phyloP scores from a whole-genome alignment of 768 basidiomycete genomes.

The Pleurotus citrinopileatus region DNA sequence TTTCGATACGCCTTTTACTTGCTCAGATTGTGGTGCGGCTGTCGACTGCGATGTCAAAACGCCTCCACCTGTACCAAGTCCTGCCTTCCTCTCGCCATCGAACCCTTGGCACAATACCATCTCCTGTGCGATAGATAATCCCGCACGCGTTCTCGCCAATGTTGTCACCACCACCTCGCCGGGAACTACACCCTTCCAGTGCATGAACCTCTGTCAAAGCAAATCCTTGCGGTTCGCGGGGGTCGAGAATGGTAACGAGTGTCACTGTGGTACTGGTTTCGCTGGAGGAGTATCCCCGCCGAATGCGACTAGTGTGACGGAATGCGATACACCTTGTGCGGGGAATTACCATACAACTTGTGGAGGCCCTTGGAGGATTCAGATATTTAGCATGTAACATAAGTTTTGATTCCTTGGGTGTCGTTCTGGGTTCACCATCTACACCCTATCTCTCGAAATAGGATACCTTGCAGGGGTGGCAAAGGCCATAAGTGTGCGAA shows the following conservation, averaged over 20 bases:
- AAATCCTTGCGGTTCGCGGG: slow-evolving; percentile 6
- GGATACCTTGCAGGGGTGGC: slow-evolving; percentile 5
- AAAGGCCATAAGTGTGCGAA: slow-evolving; percentile 3
- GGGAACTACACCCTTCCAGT: slow-evolving; percentile 8
- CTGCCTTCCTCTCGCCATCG: neutral
- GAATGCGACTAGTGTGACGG: neutral
- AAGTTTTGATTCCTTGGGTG: too few species aligned
- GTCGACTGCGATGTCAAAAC: slow-evolving; percentile 7
- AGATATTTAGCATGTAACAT: slow-evolving; percentile 3
- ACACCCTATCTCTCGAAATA: too few species aligned
- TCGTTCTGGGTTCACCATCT: too few species aligned
- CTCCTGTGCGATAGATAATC: slow-evolving; percentile 12
- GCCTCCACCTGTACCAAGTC: neutral
- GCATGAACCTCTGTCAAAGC: slow-evolving; percentile 10
- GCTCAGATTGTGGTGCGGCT: neutral
- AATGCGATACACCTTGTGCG: neutral
- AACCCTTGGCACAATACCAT: neutral
- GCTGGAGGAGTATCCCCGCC: slow-evolving; percentile 11
- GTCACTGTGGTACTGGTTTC: slow-evolving; percentile 12
- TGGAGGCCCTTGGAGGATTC: slow-evolving; percentile 5
- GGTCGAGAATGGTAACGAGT: slow-evolving; percentile 11
- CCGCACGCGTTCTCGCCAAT: slow-evolving; percentile 8
- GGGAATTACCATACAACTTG: slow-evolving; percentile 4
- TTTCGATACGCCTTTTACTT: neutral
- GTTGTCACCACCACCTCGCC: slow-evolving; percentile 8